These are phyloP conservation scores for Phycomyces nitens DNA, from an alignment of 192 early-diverging fungal species.

Conservation along the genomic window DNA sequence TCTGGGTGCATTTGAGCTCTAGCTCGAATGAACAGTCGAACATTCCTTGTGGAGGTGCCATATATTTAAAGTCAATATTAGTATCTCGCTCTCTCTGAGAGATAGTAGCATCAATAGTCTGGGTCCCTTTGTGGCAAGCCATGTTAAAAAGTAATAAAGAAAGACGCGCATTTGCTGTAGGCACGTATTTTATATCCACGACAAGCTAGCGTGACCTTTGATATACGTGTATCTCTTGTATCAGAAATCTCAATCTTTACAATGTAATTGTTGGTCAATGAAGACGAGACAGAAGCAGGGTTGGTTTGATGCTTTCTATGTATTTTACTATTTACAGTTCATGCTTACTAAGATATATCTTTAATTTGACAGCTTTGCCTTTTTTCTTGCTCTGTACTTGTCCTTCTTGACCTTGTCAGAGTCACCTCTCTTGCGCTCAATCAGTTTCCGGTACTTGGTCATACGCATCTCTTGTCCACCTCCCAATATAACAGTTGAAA, in stretches of 20 bases:
- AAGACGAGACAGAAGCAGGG: background rate
- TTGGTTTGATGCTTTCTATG: no score
- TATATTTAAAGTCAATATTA: background rate
- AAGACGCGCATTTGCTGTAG: background rate
- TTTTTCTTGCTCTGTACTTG: slow-evolving; percentile 24
- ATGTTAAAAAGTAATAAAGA: background rate
- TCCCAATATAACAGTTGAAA: slow-evolving; percentile 4
- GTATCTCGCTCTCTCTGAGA: background rate
- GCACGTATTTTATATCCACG: background rate
- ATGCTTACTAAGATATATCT: background rate
- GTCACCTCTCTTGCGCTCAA: slow-evolving; percentile 20
- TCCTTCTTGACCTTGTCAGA: slow-evolving; percentile 33
- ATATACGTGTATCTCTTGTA: no score
- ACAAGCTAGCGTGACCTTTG: background rate
- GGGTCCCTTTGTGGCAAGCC: background rate
- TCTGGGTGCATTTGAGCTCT: background rate
- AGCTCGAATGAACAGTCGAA: background rate
- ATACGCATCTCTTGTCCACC: slow-evolving; percentile 16
- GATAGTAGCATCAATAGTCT: background rate
- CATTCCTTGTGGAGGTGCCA: background rate
- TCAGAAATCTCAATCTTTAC: no score
- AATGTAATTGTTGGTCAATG: background rate
- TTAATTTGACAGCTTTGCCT: background rate
- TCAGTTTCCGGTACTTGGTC: slow-evolving; percentile 14
- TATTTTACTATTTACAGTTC: background rate